A percentile compares a stretch with the other conserved stretches of the same genome.
These are phyloP conservation scores for Peterozyma toletana DNA, from an alignment of 805 yeast genomes.

Conservation along the genomic window DNA sequence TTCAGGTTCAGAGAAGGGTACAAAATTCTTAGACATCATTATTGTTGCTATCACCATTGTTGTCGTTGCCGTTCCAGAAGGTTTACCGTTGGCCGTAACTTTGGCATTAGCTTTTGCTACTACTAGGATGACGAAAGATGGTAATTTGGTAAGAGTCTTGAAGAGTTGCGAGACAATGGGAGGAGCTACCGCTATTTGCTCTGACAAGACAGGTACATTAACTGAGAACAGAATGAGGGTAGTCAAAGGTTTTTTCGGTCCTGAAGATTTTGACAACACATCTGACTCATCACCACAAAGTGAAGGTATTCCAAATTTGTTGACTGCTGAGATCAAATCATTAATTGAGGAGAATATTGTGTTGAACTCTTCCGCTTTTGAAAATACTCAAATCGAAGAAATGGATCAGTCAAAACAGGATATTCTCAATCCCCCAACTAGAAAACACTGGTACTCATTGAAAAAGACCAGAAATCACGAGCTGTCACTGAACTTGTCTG, in stretches of 20 bases:
- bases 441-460: constrained; percentile 10
- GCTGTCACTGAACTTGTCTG: constrained; percentile 21
- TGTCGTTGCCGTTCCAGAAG: constrained; percentile 99
- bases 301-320: constrained; percentile 1
- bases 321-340: constrained; percentile 13
- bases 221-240: constrained; percentile 93
- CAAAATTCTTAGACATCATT: constrained; percentile 73
- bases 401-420: constrained; percentile 8
- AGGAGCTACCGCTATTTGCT: constrained; percentile 93
- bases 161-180: constrained; percentile 99
- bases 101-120: constrained; percentile 96
- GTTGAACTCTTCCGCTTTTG: constrained; percentile 88
- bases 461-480: constrained; percentile 1
- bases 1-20: constrained; percentile 71
- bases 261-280: constrained; percentile 45
- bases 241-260: constrained; percentile 68
- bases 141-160: constrained; percentile 89
- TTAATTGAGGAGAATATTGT: constrained; percentile 49
- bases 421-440: constrained; percentile 1
- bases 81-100: constrained; percentile 95
- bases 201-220: constrained; percentile 96
- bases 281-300: constrained; percentile 9
- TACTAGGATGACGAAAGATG: constrained; percentile 95
- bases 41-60: constrained; percentile 89
- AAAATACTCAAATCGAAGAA: constrained; percentile 37